Evolutionary conservation across 1,284 basidiomycete species (phyloP), one percentile per base, ranked within the genome.

Genomic region (Cryptococcus sp.): DNA sequence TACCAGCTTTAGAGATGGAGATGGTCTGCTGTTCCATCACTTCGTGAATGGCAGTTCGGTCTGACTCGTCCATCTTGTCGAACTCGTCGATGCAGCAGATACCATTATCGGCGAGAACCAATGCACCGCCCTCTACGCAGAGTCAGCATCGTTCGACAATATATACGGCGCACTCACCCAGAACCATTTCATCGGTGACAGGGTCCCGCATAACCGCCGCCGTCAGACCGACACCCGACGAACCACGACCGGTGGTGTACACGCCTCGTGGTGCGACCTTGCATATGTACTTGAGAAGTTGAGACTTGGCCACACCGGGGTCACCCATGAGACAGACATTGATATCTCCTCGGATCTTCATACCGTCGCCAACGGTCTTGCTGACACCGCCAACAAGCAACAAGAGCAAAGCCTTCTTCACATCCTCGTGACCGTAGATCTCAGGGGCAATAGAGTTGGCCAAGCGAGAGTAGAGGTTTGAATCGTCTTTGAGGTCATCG

Each of bases 21-120:
- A 99, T 99, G 1, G 96, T 99, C 79, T 99, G 95, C 75, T 99
- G 95, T 78, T 99, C 95, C 96, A 99, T 99, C 57, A 99, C 96
- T 84, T 99, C 96, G 82, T 99, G 96, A 64, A 99, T 99, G 15
- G 96, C 93, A 0, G 96, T 99, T 62, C 96, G 85, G 78, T 99
- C 96, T 2, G 90, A 80, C 78, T 99, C 96, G 67, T 99, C 96
- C 96, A 99, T 99, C 81, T 99, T 99, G 82, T 99, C 96, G 76
- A 99, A 99, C 76, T 99, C 96, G 73, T 99, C 96, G 67, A 99
- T 99, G 78, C 95, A 99, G 80, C 94, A 97, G 72, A 99, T 99
- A 38, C 96, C 96, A 69, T 99, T 99, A 79, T 99, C 96, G 4
- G 96, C 96, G 25, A 99, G 85, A 1, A 99, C 96, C 43, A 99